Evolutionary conservation across 305 asterid genomes (phyloP), one percentile per base, ranked within the genome.

Genomic region (Fraxinus albicans): DNA sequence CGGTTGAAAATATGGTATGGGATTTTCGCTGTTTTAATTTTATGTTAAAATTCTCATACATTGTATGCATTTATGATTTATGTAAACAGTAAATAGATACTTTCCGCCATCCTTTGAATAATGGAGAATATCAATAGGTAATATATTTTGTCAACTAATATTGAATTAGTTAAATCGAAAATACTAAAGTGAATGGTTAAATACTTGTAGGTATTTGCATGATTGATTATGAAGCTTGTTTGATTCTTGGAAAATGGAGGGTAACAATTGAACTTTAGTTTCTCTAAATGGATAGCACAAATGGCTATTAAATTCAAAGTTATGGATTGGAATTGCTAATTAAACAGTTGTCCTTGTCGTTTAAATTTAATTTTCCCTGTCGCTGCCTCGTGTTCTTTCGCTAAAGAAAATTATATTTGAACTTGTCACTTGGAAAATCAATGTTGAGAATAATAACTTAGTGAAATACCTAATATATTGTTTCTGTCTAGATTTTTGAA

Each of bases 1-100:
- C 81, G 88, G 82, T 83, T 91, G 88, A 96, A 95, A 91, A 94
- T 95, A 89, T 92, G 97, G 98, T 96, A 88, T 84, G 87, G 10
- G 10, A 27, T 8, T 73, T 72, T 63, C 6, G 69, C 35, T 35
- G 33, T 60, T 17, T 4, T 77, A 10, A 7, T 75, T n/a, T 47
- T 19, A 10, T 77, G 69, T 77, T 29, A 58, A 6, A 25, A 35
- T 27, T 44, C 21, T 25, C 17, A 44, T 19, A 58, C 10, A 58
- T 58, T 19, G 8, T 8, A 58, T 19, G 8, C 1, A 25, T 23
- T 65, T 69, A 69, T 69, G 38, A 29, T 69, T 10, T 27, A 12
- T 25, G 19, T 25, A 69, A 29, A 29, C n/a, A 4, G 8, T 69
- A 12, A 21, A 27, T 10, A 10, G 4, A 69, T 27, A 13, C 38